Conservation (phyloP, 2,329 filamentous ascomycete genomes). For the Sporothrix brunneoviolacea region DNA sequence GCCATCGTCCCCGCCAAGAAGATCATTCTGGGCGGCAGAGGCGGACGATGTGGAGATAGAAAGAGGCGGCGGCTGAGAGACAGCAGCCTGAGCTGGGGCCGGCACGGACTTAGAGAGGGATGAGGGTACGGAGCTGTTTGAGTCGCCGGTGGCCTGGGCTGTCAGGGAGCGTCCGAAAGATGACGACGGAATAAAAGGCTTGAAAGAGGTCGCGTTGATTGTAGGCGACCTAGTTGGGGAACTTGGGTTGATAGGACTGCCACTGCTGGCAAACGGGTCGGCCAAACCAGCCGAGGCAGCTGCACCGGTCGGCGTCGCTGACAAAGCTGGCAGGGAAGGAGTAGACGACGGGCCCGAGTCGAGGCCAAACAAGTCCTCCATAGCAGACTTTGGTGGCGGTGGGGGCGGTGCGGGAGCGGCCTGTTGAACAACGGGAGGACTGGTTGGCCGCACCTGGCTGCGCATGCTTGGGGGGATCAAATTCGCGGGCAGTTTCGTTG, state of each 20-base stretch:
- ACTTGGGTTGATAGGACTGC: conserved; percentile 40
- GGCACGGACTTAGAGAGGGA: conserved; percentile 28
- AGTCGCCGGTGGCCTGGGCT: conserved; percentile 66
- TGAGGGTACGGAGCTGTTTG: conserved; percentile 38
- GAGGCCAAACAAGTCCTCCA: conserved; percentile 90
- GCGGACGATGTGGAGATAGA: not conserved
- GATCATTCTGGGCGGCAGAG: conserved; percentile 53
- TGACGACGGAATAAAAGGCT: conserved; percentile 86
- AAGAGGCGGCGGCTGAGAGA: not conserved
- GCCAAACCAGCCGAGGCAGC: conserved; percentile 51
- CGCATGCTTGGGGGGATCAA: conserved; percentile 85
- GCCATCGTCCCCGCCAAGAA: conserved; percentile 85
- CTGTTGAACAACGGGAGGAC: conserved; percentile 38
- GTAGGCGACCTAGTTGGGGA: conserved; percentile 48
- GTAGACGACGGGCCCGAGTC: conserved; percentile 56
- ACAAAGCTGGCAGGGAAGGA: conserved; percentile 29
- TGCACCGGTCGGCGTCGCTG: conserved; percentile 10
- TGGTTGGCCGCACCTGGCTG: conserved; percentile 45
- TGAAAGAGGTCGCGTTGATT: conserved; percentile 54
- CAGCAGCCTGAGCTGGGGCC: not conserved
- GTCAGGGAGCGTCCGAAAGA: conserved; percentile 82
- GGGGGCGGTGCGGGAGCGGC: conserved; percentile 29
- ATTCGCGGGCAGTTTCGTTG: conserved; percentile 69
- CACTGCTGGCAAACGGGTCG: conserved; percentile 56
- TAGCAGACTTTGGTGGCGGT: conserved; percentile 54